Conservation (phyloP, 306 rosid species). For the Cicer yamashitae region DNA sequence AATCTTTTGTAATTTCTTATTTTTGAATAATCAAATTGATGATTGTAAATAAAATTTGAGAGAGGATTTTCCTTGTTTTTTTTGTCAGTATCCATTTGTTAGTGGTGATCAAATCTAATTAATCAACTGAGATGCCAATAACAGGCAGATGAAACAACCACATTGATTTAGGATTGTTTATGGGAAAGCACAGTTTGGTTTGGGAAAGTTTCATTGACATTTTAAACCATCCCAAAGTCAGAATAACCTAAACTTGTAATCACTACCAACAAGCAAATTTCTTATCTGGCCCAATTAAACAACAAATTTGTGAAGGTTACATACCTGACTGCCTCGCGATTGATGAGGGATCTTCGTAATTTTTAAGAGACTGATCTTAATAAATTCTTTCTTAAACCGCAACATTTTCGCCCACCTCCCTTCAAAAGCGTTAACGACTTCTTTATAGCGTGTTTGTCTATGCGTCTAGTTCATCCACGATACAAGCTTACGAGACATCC, state of each 20-base stretch:
- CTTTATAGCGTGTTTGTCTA: background rate
- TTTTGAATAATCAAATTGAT: background rate
- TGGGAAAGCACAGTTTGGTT: background rate
- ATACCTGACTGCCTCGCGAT: constrained; percentile 6
- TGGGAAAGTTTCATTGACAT: constrained; percentile 5
- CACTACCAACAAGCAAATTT: background rate
- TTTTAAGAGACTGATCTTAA: background rate
- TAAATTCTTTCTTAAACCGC: background rate
- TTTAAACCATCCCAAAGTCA: constrained; percentile 12
- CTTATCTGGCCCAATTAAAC: background rate
- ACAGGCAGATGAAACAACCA: background rate
- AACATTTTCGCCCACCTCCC: background rate
- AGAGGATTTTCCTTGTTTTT: background rate
- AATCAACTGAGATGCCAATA: constrained; percentile 4
- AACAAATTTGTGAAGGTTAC: constrained; percentile 2
- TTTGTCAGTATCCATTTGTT: background rate
- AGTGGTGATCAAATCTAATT: background rate
- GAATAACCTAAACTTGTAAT: constrained; percentile 17
- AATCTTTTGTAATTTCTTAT: background rate
- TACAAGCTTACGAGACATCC: background rate
- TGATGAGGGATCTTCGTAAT: constrained; percentile 1
- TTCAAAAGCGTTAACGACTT: too few species aligned
- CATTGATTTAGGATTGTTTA: background rate
- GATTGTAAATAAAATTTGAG: background rate
- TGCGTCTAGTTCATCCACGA: background rate